phyloP scores from a whole-genome alignment of 2,329 filamentous ascomycete genomes.

The Pseudogymnoascus sp. region DNA sequence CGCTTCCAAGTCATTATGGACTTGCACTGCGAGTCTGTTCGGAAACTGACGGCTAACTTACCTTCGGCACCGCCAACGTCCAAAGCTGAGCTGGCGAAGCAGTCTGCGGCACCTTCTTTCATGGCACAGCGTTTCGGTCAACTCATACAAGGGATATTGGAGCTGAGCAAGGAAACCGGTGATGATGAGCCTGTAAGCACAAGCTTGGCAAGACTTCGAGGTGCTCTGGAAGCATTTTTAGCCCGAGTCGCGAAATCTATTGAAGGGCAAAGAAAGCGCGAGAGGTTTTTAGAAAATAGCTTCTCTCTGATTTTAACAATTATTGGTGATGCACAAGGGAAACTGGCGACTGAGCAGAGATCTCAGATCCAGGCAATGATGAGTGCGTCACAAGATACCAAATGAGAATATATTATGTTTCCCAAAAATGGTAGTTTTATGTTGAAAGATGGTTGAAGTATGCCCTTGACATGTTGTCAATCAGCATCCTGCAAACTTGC shows the following conservation, averaged over 20 bases:
- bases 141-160: constrained; percentile 75
- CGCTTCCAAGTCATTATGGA: constrained; percentile 93
- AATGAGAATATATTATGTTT: background rate
- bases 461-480: background rate
- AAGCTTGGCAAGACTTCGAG: constrained; percentile 66
- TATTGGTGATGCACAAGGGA: constrained; percentile 67
- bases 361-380: constrained; percentile 5
- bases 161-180: constrained; percentile 78
- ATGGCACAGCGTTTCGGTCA: constrained; percentile 94
- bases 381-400: background rate
- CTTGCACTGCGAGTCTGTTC: constrained; percentile 80
- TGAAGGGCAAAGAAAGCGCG: constrained; percentile 69
- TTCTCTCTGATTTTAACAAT: constrained; percentile 93
- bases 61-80: constrained; percentile 37
- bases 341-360: constrained; percentile 65
- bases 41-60: constrained; percentile 47
- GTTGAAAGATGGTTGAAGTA: background rate
- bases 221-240: constrained; percentile 77
- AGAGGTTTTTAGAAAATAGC: constrained; percentile 90
- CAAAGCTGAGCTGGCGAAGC: constrained; percentile 45
- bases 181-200: constrained; percentile 89
- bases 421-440: background rate
- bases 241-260: constrained; percentile 68
- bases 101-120: constrained; percentile 78
- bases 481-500: background rate